Percentiles rank a stretch among this genome's conserved stretches.
Evolutionary conservation across 2,329 filamentous ascomycete genomes (phyloP).

Genomic region (Colletotrichum sp.): DNA sequence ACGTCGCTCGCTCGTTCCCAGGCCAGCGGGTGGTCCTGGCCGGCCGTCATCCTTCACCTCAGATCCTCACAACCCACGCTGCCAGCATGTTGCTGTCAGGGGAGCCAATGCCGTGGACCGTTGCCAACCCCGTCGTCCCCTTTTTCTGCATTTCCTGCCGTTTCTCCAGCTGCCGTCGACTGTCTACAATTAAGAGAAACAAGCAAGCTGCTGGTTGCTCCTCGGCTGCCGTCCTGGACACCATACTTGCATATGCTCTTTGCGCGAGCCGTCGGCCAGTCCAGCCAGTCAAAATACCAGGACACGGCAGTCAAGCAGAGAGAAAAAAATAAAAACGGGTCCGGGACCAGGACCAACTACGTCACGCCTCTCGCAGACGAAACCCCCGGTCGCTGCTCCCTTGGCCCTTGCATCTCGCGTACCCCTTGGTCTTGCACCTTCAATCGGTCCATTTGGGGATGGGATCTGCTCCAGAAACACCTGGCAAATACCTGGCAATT

Average conservation of each 20-base stretch:
- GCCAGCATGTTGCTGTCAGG: neutral
- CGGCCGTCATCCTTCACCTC: neutral
- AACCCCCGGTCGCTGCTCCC: constrained; percentile 12
- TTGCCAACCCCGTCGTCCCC: neutral
- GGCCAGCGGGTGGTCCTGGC: constrained; percentile 9
- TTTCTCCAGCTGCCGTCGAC: neutral
- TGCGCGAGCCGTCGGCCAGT: neutral
- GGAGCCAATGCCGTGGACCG: constrained; percentile 1
- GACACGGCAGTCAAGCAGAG: neutral
- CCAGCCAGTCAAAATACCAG: neutral
- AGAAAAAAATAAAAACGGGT: constrained; percentile 9
- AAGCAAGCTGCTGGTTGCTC: neutral
- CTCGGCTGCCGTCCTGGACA: neutral
- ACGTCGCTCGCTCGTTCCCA: constrained; percentile 9
- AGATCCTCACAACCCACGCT: neutral
- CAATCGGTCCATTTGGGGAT: constrained; percentile 6
- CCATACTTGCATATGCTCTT: neutral
- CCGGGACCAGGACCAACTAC: constrained; percentile 15
- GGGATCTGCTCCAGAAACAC: constrained; percentile 9
- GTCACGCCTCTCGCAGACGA: constrained; percentile 19
- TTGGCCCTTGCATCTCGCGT: constrained; percentile 20
- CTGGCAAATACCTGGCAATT: neutral
- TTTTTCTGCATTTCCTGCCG: neutral
- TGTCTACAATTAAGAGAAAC: neutral
- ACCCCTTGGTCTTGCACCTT: constrained; percentile 14